Evolutionary conservation across 768 basidiomycete genomes (phyloP).

Genomic region (Sistotremastrum suecicum): DNA sequence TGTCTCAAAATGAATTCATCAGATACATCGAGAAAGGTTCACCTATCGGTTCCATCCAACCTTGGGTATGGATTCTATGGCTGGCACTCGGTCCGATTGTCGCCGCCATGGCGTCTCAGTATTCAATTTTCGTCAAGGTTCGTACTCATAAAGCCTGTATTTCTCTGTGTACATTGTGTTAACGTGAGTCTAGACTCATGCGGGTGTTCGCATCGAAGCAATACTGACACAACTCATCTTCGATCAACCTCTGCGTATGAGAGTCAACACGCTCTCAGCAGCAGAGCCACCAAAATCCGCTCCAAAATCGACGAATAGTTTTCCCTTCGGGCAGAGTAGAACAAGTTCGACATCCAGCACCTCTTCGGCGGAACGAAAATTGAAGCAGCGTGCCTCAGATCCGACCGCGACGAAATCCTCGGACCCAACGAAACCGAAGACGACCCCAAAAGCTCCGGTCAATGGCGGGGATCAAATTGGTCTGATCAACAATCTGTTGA

Average conservation of each 20-base stretch:
- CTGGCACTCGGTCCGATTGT: conserved; percentile 21
- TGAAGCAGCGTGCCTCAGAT: too few relatives aligned
- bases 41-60: conserved; percentile 21
- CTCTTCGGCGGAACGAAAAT: too few relatives aligned
- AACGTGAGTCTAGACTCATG: too few relatives aligned
- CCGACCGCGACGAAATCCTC: too few relatives aligned
- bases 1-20: not conserved
- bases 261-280: too few relatives aligned
- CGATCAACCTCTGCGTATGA: not conserved
- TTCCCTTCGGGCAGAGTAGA: too few relatives aligned
- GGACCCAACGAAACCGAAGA: too few relatives aligned
- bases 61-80: conserved; percentile 33
- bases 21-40: conserved; percentile 25
- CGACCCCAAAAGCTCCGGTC: too few relatives aligned
- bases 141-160: not conserved
- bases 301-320: too few relatives aligned
- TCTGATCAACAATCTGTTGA: conserved; percentile 29
- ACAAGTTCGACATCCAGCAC: too few relatives aligned
- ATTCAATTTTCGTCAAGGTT: conserved; percentile 24
- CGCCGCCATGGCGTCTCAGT: conserved; percentile 24
- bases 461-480: conserved; percentile 18
- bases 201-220: not conserved
- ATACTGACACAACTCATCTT: conserved; percentile 28
- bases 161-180: too few relatives aligned
- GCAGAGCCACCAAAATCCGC: too few relatives aligned